Percentiles rank a stretch among this genome's conserved stretches.
Evolutionary conservation across 2,329 filamentous ascomycete species (phyloP).

Genomic region (Colletotrichum caudatum): DNA sequence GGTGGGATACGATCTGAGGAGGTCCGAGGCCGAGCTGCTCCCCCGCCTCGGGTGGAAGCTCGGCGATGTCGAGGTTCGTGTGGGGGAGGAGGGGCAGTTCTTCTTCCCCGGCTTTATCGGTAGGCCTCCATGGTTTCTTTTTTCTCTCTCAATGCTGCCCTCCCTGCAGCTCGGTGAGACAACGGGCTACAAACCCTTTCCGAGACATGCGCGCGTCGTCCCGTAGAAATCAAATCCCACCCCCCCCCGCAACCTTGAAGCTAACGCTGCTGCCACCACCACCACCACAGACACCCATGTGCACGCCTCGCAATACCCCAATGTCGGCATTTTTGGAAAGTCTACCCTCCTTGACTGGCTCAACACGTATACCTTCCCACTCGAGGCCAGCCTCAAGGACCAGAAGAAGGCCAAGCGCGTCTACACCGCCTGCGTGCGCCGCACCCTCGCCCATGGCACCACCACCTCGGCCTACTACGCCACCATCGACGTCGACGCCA

Average conservation of each 20-base stretch:
- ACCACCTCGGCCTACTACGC: constrained; percentile 97
- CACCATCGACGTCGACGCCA: constrained; percentile 86
- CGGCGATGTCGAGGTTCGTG: constrained; percentile 54
- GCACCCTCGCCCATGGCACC: constrained; percentile 89
- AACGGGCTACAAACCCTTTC: neutral
- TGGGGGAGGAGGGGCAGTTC: constrained; percentile 68
- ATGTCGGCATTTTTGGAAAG: constrained; percentile 92
- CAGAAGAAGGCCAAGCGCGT: constrained; percentile 73
- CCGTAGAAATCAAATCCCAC: neutral
- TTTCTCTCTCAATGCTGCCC: neutral
- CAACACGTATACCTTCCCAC: constrained; percentile 92
- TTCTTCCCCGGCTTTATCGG: constrained; percentile 89
- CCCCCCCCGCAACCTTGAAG: neutral
- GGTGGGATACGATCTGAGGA: constrained; percentile 47
- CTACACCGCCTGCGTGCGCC: constrained; percentile 81
- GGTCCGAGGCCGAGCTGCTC: constrained; percentile 52
- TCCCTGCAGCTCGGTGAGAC: neutral
- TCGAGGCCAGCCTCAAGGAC: constrained; percentile 81
- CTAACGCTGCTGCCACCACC: constrained; percentile 7
- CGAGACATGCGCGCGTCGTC: neutral
- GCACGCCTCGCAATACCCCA: constrained; percentile 95
- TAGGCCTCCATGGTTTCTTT: constrained; percentile 51
- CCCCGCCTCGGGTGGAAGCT: constrained; percentile 59
- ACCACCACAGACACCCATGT: constrained; percentile 85
- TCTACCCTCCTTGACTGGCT: constrained; percentile 95